A percentile compares a stretch with the other conserved stretches of the same genome.
phyloP scores from a whole-genome alignment of 169 alveolate genomes.

The Plasmodium gonderi region DNA sequence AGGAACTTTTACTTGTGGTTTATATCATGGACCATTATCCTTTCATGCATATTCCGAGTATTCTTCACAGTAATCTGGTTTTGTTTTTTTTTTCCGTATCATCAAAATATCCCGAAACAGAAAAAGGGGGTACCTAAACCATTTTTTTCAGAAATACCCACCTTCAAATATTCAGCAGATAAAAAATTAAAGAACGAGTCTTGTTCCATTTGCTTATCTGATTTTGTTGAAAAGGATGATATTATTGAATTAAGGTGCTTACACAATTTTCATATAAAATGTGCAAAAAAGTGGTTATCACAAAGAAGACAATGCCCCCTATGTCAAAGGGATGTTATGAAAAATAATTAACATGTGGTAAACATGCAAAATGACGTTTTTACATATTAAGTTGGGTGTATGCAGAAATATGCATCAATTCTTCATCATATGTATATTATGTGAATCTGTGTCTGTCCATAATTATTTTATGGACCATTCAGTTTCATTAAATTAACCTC shows the following conservation, averaged over 20 bases:
- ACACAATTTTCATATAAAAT: constrained; percentile 82
- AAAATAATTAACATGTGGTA: not conserved
- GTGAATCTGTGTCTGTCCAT: too few species aligned
- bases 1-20: constrained; percentile 66
- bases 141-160: constrained; percentile 60
- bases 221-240: constrained; percentile 76
- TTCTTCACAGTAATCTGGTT: constrained; percentile 70
- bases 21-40: constrained; percentile 67
- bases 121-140: constrained; percentile 68
- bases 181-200: constrained; percentile 60
- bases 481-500: too few species aligned
- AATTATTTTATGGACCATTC: too few species aligned
- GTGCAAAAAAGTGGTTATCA: constrained; percentile 83
- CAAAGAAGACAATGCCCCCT: constrained; percentile 81
- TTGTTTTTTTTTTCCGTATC: constrained; percentile 71
- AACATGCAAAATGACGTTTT: not conserved
- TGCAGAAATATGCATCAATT: not conserved
- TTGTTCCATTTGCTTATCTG: constrained; percentile 84
- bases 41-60: constrained; percentile 67
- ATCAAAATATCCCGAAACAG: constrained; percentile 67
- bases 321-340: constrained; percentile 78
- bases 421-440: too few species aligned
- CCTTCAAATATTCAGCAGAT: constrained; percentile 54
- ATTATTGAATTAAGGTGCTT: constrained; percentile 76
- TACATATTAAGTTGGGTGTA: not conserved